Conservation (phyloP, 495 filamentous ascomycete species). For the Penicillium cinerascens region DNA sequence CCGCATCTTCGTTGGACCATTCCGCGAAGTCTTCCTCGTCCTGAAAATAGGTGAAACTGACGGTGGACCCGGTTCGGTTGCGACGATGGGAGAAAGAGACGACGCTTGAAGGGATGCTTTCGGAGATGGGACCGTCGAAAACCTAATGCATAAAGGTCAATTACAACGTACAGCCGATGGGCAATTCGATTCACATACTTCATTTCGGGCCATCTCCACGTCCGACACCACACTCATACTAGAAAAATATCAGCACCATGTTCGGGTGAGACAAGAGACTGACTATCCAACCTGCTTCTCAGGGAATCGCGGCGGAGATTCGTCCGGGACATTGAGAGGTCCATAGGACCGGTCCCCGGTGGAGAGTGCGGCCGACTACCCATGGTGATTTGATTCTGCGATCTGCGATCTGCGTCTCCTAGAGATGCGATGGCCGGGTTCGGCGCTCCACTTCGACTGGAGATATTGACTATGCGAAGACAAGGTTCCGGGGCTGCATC, state of each 20-base stretch:
- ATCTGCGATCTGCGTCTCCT: slow-evolving; percentile 1
- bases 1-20: slow-evolving; percentile 49
- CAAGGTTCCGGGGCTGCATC: not conserved
- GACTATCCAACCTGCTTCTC: slow-evolving; percentile 59
- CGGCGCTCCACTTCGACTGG: not conserved
- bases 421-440: not conserved
- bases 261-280: not conserved
- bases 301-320: slow-evolving; percentile 61
- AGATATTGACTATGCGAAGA: not conserved
- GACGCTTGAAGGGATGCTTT: slow-evolving; percentile 87
- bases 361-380: slow-evolving; percentile 24
- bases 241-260: slow-evolving; percentile 17
- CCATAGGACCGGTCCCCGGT: slow-evolving; percentile 18
- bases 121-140: slow-evolving; percentile 88
- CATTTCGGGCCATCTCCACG: slow-evolving; percentile 98
- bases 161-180: not conserved
- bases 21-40: slow-evolving; percentile 52
- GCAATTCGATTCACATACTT: slow-evolving; percentile 51
- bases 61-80: slow-evolving; percentile 68
- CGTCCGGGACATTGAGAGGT: slow-evolving; percentile 25
- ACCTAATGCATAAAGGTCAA: slow-evolving; percentile 50
- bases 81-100: slow-evolving; percentile 83
- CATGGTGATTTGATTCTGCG: slow-evolving; percentile 15
- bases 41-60: slow-evolving; percentile 89
- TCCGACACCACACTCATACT: slow-evolving; percentile 81